Evolutionary conservation across 352 stramenopile genomes (phyloP), one percentile per base, ranked within the genome.

Genomic region (Thraustochytrium striatum): DNA sequence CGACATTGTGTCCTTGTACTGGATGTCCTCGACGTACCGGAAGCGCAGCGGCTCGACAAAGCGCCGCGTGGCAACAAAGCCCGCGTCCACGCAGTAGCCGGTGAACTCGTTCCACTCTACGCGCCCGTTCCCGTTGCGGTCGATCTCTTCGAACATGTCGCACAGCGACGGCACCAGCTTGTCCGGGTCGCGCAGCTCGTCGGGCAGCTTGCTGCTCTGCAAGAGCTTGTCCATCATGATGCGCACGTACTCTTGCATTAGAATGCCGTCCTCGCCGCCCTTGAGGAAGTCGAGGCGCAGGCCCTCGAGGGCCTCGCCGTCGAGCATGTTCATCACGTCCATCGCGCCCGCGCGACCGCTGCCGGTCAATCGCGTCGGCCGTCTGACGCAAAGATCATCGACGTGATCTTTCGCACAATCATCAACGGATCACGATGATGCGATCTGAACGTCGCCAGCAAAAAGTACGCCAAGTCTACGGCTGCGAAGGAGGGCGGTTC

Each of bases 31-130:
- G 52, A 91, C 83, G 61, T 92, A 93, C 16, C 86, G 87, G 78
- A 92, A 89, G 72, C 92, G 92, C 39, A 93, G 81, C 0, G 72
- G 85, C 1, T 81, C 59, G 0, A 81, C 80, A 33, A 90, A 83
- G 19, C 68, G 61, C 43, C 89, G 82, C 21, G 87, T 91, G 7
- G 89, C 87, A 41, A 92, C 84, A 87, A 94, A 93, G 3, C 89
- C 89, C 13, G 88, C 89, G 65, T 93, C 89, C 11, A 93, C 88
- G 73, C 89, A 94, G 68, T 91, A 94, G 30, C 87, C 91, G 52
- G 89, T 93, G 69, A 93, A 92, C 81, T 94, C 89, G 32, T 91
- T 88, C 65, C 92, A 93, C 53, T 94, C 89, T 84, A 93, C 90
- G 1, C 84, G 85, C 3, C 89, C 88, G 44, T 94, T 89, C 33